Conservation (phyloP, 495 filamentous ascomycete species). For the Melanomma pulvis-pyrius region DNA sequence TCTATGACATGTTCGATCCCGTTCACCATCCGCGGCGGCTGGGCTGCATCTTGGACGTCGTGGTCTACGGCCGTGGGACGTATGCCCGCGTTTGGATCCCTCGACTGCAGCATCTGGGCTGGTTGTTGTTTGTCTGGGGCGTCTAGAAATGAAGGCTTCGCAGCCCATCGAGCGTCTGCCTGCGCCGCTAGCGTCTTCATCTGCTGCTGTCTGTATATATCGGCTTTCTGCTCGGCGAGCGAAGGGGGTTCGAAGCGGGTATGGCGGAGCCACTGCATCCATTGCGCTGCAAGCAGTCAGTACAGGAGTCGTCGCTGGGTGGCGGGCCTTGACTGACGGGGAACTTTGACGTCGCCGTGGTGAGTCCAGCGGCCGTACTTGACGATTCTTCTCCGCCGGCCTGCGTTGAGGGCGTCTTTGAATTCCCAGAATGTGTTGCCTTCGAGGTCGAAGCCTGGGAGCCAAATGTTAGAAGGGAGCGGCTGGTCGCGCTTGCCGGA, state of each 20-base stretch:
- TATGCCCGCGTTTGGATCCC: constrained; percentile 43
- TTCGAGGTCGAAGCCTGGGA: constrained; percentile 76
- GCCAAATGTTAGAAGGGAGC: not conserved
- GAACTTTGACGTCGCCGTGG: constrained; percentile 67
- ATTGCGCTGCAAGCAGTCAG: constrained; percentile 61
- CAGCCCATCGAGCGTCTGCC: constrained; percentile 85
- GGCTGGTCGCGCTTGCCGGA: not conserved
- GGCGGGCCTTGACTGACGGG: constrained; percentile 47
- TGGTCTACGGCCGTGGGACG: constrained; percentile 29
- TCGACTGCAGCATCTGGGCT: constrained; percentile 45
- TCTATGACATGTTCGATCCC: not conserved
- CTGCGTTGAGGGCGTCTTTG: constrained; percentile 61
- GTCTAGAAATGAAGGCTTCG: constrained; percentile 69
- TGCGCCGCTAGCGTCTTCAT: constrained; percentile 74
- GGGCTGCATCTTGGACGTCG: not conserved
- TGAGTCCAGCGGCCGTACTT: constrained; percentile 62
- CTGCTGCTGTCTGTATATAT: constrained; percentile 65
- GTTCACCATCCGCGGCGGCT: not conserved
- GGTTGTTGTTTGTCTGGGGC: constrained; percentile 55
- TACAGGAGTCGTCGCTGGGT: not conserved
- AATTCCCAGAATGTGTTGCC: constrained; percentile 98
- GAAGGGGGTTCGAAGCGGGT: constrained; percentile 71
- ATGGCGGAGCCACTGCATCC: constrained; percentile 96
- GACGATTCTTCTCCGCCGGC: constrained; percentile 66
- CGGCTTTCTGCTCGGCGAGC: constrained; percentile 71